Evolutionary conservation across 2,329 filamentous ascomycete species (phyloP).

Genomic region (Podosphaera fusca): DNA sequence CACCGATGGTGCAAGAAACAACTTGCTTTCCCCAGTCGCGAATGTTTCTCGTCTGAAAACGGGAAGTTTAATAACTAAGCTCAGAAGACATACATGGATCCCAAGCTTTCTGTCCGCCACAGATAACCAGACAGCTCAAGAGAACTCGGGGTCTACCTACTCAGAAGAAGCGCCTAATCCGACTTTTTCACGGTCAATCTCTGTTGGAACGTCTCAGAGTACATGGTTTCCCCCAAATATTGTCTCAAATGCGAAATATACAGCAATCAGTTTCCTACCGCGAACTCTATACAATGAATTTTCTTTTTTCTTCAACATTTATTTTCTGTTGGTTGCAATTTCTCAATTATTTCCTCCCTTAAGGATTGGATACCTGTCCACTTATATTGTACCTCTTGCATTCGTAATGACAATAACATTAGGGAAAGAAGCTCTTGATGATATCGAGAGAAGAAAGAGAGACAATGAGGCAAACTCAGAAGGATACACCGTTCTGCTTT

Average conservation of each 20-base stretch:
- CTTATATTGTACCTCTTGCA: constrained; percentile 75
- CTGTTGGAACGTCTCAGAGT: constrained; percentile 50
- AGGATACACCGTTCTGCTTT: constrained; percentile 54
- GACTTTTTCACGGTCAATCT: constrained; percentile 48
- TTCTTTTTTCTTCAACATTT: constrained; percentile 99
- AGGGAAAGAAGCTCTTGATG: constrained; percentile 87
- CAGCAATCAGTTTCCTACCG: constrained; percentile 78
- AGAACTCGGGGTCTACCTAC: constrained; percentile 17
- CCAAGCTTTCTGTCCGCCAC: constrained; percentile 38
- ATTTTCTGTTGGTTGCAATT: constrained; percentile 83
- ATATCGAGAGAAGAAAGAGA: constrained; percentile 62
- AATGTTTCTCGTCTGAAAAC: constrained; percentile 13
- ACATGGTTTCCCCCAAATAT: constrained; percentile 71
- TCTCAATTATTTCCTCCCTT: constrained; percentile 80
- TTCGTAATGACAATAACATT: constrained; percentile 85
- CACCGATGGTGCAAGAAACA: background rate
- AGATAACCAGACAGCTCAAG: constrained; percentile 4
- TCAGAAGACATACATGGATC: constrained; percentile 34
- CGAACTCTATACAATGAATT: constrained; percentile 95
- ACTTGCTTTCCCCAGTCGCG: background rate
- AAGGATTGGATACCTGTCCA: constrained; percentile 81
- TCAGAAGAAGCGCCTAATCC: constrained; percentile 35
- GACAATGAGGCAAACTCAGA: constrained; percentile 92
- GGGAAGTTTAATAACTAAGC: constrained; percentile 20
- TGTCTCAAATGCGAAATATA: constrained; percentile 95